These are phyloP conservation scores for Fragilariopsis cylindrus DNA, from an alignment of 108 stramenopile genomes.

Conservation along the genomic window DNA sequence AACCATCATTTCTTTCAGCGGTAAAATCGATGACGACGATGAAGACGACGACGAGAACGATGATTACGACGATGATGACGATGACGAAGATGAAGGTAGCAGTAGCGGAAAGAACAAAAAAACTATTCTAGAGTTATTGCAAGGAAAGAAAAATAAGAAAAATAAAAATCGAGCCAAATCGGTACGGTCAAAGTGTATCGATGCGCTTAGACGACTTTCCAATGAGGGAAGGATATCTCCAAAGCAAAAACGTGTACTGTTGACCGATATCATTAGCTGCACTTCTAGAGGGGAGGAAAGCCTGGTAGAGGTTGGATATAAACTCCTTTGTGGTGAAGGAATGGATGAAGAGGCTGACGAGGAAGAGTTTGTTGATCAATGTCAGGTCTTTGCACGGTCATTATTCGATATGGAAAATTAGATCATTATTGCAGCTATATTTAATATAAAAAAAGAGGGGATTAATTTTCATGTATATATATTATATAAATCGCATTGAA, in stretches of 20 bases:
- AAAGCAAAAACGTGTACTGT: conserved; percentile 75
- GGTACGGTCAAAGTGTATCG: conserved; percentile 64
- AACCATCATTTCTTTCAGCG: conserved; percentile 42
- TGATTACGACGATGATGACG: conserved; percentile 28
- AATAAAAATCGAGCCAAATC: not conserved
- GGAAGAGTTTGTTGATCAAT: conserved; percentile 89
- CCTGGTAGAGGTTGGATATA: conserved; percentile 82
- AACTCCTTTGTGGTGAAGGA: conserved; percentile 54
- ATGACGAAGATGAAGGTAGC: conserved; percentile 30
- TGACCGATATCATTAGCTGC: conserved; percentile 84
- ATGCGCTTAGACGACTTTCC: conserved; percentile 62
- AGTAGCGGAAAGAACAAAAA: conserved; percentile 1
- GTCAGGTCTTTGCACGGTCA: conserved; percentile 65
- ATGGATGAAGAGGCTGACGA: conserved; percentile 50
- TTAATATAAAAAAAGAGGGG: too few species aligned
- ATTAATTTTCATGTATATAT: too few species aligned
- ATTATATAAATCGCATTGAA: too few species aligned
- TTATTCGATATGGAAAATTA: conserved; percentile 8
- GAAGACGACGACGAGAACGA: conserved; percentile 32
- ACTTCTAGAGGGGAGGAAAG: conserved; percentile 68
- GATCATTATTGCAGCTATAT: too few species aligned
- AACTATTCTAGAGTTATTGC: not conserved
- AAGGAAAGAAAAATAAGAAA: conserved; percentile 3
- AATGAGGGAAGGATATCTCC: conserved; percentile 65
- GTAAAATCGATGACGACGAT: conserved; percentile 32